Base-by-base conservation (phyloP, 192 early-diverging fungal species). In the Chytriomyces sp. region DNA sequence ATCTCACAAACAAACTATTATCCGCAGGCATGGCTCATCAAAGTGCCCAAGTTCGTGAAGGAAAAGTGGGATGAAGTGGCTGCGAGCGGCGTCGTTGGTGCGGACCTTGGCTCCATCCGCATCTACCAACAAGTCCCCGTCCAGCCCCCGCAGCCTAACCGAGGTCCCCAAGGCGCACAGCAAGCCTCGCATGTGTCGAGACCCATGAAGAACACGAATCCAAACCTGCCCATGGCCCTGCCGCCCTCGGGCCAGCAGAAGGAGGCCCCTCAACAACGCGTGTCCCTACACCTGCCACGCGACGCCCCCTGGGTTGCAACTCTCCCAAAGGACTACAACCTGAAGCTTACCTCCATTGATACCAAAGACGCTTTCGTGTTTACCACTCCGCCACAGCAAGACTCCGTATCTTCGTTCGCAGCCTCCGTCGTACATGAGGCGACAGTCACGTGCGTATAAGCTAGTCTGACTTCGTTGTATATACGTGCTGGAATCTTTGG, bases 1-100 rank as follows among this genome's bases (percentile, higher is more conserved):
- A 49, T n/a, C 44, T 49, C n/a, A n/a, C n/a, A n/a, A n/a, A n/a
- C n/a, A n/a, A n/a, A n/a, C n/a, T n/a, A n/a, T n/a, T n/a, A n/a
- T 49, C 22, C 44, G 32, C 53, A 68, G 66, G 66, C 66, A 19
- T 97, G 95, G 95, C 87, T 97, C 6, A 94, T 97, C 37, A 98
- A 98, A 76, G 90, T 98, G 22, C 96, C 96, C 4, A 86, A 84
- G 61, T 96, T 96, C 73, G 74, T 98, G 60, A 93, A 93, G 0
- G 90, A 95, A 4, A 87, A 88, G 66, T 98, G 96, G 96, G 66
- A 68, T 53, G 14, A 19, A 2, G 66, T 68, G 8, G 66, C 36
- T 12, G 66, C 49, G 7, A 32, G 6, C 14, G 44, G 14, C 1
- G 17, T 82, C 84, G 54, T 62, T 73, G 44, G 76, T 88, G 25